phyloP scores from a whole-genome alignment of 176 grass and related monocot genomes.

The Alopecurus myosuroides region DNA sequence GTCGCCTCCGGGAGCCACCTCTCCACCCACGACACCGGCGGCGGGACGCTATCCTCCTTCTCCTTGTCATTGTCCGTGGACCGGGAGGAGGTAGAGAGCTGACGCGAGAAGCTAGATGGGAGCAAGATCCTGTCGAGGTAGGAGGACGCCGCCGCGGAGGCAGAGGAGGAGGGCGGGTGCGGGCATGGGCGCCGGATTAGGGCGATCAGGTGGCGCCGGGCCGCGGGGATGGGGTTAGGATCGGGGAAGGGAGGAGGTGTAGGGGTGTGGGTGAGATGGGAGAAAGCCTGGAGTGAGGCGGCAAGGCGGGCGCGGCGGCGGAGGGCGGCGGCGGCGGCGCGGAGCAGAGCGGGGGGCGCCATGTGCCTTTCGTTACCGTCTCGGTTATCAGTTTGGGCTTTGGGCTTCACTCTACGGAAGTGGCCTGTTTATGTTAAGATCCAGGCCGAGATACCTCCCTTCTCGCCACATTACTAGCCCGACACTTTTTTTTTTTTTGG shows the following conservation, averaged over 20 bases:
- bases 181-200: neutral
- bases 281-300: neutral
- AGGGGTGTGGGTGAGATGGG: neutral
- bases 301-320: too few relatives aligned
- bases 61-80: neutral
- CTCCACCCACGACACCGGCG: slow-evolving; percentile 44
- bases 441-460: too few relatives aligned
- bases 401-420: too few relatives aligned
- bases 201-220: neutral
- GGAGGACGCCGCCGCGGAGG: neutral
- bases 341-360: neutral
- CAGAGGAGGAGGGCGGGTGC: neutral
- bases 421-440: too few relatives aligned
- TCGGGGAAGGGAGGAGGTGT: neutral
- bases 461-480: too few relatives aligned
- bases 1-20: slow-evolving; percentile 45
- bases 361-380: too few relatives aligned
- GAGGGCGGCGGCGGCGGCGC: too few relatives aligned
- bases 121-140: neutral
- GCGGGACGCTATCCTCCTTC: neutral
- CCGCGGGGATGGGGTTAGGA: neutral
- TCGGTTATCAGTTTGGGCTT: too few relatives aligned
- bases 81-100: neutral
- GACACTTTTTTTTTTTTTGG: too few relatives aligned
- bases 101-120: neutral